phyloP scores from a whole-genome alignment of 345 rosid species.

The Erodium maritimum region DNA sequence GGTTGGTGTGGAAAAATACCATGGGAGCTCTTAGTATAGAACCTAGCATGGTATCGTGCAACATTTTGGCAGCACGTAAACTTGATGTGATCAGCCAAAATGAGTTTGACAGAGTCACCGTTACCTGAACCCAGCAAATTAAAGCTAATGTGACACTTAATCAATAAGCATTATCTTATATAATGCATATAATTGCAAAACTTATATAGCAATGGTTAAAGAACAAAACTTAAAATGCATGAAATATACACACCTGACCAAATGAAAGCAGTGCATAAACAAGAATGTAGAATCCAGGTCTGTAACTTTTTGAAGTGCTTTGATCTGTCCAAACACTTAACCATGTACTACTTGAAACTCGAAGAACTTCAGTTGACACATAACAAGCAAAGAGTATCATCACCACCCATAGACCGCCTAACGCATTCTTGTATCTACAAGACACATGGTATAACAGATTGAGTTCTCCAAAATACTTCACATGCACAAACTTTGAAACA shows the following conservation, averaged over 20 bases:
- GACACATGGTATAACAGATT: not conserved
- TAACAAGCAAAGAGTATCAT: conserved; percentile 63
- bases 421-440: conserved; percentile 74
- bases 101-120: conserved; percentile 61
- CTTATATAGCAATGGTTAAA: too few species aligned
- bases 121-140: conserved; percentile 38
- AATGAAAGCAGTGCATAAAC: conserved; percentile 57
- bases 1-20: conserved; percentile 92
- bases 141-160: too few species aligned
- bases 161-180: too few species aligned
- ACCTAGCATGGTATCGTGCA: conserved; percentile 72
- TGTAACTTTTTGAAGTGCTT: conserved; percentile 44
- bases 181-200: too few species aligned
- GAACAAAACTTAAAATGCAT: too few species aligned
- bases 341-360: conserved; percentile 89
- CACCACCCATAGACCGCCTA: conserved; percentile 87
- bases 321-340: conserved; percentile 81
- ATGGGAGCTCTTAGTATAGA: conserved; percentile 82
- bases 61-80: conserved; percentile 65
- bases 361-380: conserved; percentile 60
- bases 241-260: conserved; percentile 69
- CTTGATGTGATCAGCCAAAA: conserved; percentile 84
- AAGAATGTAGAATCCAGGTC: conserved; percentile 48
- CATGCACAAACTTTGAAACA: not conserved
- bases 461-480: not conserved